These are phyloP conservation scores for Conringia planisiliqua DNA, from an alignment of 345 rosid genomes.

Conservation along the genomic window DNA sequence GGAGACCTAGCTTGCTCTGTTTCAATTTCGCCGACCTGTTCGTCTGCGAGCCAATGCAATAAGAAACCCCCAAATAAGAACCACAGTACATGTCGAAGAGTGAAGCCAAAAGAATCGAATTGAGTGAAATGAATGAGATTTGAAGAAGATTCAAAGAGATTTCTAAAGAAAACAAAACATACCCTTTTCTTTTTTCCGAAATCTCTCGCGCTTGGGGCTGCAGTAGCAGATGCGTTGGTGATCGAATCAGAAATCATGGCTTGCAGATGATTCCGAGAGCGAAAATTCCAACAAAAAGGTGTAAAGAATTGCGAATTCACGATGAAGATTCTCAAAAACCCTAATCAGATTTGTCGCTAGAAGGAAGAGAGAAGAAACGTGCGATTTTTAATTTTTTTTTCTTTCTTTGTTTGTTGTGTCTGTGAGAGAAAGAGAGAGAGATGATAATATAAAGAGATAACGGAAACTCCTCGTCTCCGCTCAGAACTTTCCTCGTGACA, in stretches of 20 bases:
- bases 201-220: slow-evolving; percentile 54
- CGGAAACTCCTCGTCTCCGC: slow-evolving; percentile 72
- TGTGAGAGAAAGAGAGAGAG: slow-evolving; percentile 21
- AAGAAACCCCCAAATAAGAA: not conserved
- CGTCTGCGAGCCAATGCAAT: slow-evolving; percentile 43
- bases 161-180: not conserved
- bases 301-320: not conserved
- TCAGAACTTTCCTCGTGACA: slow-evolving; percentile 27
- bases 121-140: not conserved
- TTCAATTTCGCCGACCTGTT: slow-evolving; percentile 91
- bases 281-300: not conserved
- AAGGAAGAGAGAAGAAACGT: slow-evolving; percentile 31
- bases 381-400: slow-evolving; percentile 15
- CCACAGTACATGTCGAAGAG: slow-evolving; percentile 2
- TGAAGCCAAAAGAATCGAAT: not conserved
- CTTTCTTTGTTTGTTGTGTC: not conserved
- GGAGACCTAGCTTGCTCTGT: slow-evolving; percentile 89
- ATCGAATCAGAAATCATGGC: slow-evolving; percentile 73
- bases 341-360: slow-evolving; percentile 43
- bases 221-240: slow-evolving; percentile 45
- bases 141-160: not conserved
- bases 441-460: slow-evolving; percentile 44
- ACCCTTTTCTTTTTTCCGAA: slow-evolving; percentile 81
- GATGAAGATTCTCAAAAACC: slow-evolving; percentile 44
- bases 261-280: slow-evolving; percentile 6